Evolutionary conservation across 441 rosid genomes (phyloP).

Genomic region (Arabidopsis hybrid): DNA sequence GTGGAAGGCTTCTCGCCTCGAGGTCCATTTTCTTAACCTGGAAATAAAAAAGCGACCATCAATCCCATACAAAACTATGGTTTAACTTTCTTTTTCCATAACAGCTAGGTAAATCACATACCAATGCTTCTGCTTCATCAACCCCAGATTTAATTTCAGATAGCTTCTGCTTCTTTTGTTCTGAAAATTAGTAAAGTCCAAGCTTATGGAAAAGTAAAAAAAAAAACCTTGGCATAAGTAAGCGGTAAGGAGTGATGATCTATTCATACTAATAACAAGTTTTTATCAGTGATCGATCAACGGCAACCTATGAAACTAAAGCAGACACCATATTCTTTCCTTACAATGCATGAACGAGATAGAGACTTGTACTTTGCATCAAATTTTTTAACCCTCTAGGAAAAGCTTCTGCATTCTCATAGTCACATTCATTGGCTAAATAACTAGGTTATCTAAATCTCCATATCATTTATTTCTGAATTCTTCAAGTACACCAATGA

Average conservation of each 20-base stretch:
- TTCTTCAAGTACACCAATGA: not conserved
- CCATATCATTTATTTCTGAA: not conserved
- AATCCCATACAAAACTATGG: not conserved
- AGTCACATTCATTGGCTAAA: not conserved
- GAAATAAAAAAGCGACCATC: constrained; percentile 3
- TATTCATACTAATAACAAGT: not conserved
- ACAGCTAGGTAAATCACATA: constrained; percentile 32
- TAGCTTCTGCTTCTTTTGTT: constrained; percentile 87
- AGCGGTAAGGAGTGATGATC: not conserved
- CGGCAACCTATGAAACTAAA: not conserved
- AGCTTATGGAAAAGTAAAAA: not conserved
- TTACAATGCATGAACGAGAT: not conserved
- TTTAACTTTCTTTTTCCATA: not conserved
- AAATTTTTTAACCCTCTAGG: not conserved
- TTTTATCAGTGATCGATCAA: not conserved
- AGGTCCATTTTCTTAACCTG: constrained; percentile 90
- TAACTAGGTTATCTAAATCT: not conserved
- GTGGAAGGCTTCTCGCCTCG: constrained; percentile 86
- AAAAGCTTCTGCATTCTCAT: not conserved
- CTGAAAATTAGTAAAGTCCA: constrained; percentile 49
- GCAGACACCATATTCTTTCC: not conserved
- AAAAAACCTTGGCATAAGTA: not conserved
- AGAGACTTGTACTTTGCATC: not conserved
- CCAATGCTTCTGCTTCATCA: constrained; percentile 88
- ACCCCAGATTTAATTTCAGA: constrained; percentile 72